These are phyloP conservation scores for Scheffersomyces ergatensis DNA, from an alignment of 805 yeast species.

Conservation along the genomic window DNA sequence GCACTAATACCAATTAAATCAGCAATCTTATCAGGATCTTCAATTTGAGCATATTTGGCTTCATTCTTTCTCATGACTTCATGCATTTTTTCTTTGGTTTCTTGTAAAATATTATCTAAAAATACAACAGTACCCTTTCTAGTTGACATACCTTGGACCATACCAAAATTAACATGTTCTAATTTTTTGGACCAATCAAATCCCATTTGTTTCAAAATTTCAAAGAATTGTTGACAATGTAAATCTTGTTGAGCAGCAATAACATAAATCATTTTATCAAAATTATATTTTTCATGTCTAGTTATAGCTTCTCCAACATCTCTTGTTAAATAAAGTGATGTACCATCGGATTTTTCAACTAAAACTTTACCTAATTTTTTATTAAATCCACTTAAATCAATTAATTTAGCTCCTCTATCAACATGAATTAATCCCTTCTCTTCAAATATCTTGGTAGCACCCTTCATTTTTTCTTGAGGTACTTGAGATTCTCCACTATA, in stretches of 20 bases:
- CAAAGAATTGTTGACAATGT: conserved; percentile 91
- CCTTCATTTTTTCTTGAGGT: conserved; percentile 64
- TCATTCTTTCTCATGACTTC: conserved; percentile 93
- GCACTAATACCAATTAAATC: conserved; percentile 96
- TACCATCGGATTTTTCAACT: conserved; percentile 93
- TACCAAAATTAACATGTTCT: conserved; percentile 89
- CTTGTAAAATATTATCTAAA: conserved; percentile 88
- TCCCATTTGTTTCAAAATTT: conserved; percentile 87
- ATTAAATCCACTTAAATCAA: conserved; percentile 80
- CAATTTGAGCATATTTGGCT: conserved; percentile 87
- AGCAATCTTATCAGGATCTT: conserved; percentile 91
- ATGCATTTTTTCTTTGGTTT: conserved; percentile 91
- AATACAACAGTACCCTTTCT: conserved; percentile 99
- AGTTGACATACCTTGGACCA: conserved; percentile 98
- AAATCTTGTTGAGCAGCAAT: conserved; percentile 96
- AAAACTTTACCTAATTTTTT: conserved; percentile 92
- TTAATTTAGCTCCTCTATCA: conserved; percentile 87
- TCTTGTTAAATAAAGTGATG: conserved; percentile 90
- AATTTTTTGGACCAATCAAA: conserved; percentile 80
- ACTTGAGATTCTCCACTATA: conserved; percentile 98
- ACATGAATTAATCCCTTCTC: conserved; percentile 72
- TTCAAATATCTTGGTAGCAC: conserved; percentile 59
- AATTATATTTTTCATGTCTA: conserved; percentile 78
- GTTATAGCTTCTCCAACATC: conserved; percentile 96
- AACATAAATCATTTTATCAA: conserved; percentile 95